Conservation (phyloP, 305 asterid species). For the Euphrasia arctica region DNA sequence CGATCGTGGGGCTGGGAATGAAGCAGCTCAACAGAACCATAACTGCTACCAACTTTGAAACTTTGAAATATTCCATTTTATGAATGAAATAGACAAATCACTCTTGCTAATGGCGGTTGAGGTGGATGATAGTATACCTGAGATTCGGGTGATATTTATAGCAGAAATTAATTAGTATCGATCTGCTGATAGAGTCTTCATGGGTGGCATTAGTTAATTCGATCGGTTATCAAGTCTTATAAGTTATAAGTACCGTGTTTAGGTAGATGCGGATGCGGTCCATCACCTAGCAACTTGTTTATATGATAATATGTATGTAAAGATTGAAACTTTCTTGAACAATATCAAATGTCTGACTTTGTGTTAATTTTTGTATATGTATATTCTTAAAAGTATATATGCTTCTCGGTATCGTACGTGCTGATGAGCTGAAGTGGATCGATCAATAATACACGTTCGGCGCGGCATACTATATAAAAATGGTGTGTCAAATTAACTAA, state of each 20-base stretch:
- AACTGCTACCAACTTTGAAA: constrained; percentile 18
- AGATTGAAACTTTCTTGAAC: constrained; percentile 23
- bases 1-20: constrained; percentile 10
- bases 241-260: constrained; percentile 10
- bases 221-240: not conserved
- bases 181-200: not conserved
- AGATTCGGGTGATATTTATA: constrained; percentile 20
- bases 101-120: too few relatives aligned
- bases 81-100: too few relatives aligned
- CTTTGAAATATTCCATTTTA: not conserved
- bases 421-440: too few relatives aligned
- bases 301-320: not conserved
- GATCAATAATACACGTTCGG: too few relatives aligned
- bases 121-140: not conserved
- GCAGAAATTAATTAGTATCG: constrained; percentile 8
- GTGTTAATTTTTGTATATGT: not conserved
- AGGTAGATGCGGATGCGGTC: not conserved
- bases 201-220: constrained; percentile 13
- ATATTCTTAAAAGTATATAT: not conserved
- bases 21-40: constrained; percentile 23
- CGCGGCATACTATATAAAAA: too few relatives aligned
- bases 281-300: not conserved
- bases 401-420: not conserved
- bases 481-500: too few relatives aligned
- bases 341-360: constrained; percentile 18